Evolutionary conservation across 257 asterid species (phyloP), one percentile per base, ranked within the genome.

Genomic region (Penstemon barbatus): DNA sequence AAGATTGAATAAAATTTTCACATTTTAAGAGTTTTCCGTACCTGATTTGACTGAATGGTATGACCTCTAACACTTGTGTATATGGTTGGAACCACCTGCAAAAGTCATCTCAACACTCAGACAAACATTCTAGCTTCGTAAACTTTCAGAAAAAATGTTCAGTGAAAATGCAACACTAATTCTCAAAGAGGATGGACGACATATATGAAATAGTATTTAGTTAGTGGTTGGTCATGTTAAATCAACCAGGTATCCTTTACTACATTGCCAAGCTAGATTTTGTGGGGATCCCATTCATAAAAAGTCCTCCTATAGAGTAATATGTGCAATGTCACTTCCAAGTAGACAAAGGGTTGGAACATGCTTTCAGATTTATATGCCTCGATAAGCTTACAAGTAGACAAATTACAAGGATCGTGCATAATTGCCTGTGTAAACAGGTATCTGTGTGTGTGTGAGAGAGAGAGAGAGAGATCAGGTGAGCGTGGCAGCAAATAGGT

Each of bases 71-170:
- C 75, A 72, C 83, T 70, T 66, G 96, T 91, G 75, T 86, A 89
- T 65, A 82, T 61, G 41, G 99, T 91, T 63, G 99, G 99, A 68
- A 94, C 99, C 78, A 91, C 99, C 99, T 91, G 90, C 83, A 83
- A 71, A 73, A 73, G 75, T 80, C 81, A 64, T 55, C 49, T 13
- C 18, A 41, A 72, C 50, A 38, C 40, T 39, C 56, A 66, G 58
- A 73, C 40, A 56, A 15, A 38, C 63, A 62, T 18, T 25, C 33
- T 25, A 25, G 39, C 49, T 67, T 60, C 57, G 57, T 46, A n/a
- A 64, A 66, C 56, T n/a, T 57, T 63, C 37, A 25, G 33, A 25
- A 25, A 25, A 25, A 25, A 25, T 25, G 33, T 25, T 25, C 33
- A 25, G 33, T 25, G 33, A 25, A 25, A 25, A 25, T 25, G 33